These are phyloP conservation scores for Pichia sp. DNA, from an alignment of 1,139 yeast genomes.

Conservation along the genomic window DNA sequence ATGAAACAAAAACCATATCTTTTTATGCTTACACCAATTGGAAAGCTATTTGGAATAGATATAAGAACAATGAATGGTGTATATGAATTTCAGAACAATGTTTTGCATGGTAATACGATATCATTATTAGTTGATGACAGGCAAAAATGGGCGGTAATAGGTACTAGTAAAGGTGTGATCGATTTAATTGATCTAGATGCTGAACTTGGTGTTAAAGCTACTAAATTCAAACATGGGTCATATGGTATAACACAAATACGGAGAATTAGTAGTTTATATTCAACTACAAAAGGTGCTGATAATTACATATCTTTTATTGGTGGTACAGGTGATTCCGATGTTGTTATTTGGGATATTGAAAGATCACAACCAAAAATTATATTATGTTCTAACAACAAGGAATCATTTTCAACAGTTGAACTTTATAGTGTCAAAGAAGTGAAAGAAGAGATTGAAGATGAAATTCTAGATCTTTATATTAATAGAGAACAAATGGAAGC, in stretches of 20 bases:
- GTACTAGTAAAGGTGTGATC: conserved; percentile 68
- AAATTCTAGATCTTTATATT: conserved; percentile 25
- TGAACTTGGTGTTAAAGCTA: conserved; percentile 50
- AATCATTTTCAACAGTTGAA: conserved; percentile 31
- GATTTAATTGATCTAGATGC: conserved; percentile 82
- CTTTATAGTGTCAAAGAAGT: conserved; percentile 34
- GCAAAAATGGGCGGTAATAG: conserved; percentile 60
- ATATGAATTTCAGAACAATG: conserved; percentile 46
- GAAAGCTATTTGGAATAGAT: conserved; percentile 52
- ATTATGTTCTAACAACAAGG: conserved; percentile 33
- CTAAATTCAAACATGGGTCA: conserved; percentile 47
- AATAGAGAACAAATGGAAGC: conserved; percentile 18
- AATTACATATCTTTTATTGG: conserved; percentile 53
- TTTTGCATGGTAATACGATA: conserved; percentile 59
- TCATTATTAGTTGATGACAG: conserved; percentile 52
- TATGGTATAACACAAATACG: conserved; percentile 36
- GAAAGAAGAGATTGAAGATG: conserved; percentile 24
- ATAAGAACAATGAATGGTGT: conserved; percentile 49
- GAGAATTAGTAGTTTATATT: conserved; percentile 40
- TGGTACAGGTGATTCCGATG: conserved; percentile 55
- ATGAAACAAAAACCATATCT: conserved; percentile 33
- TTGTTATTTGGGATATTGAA: conserved; percentile 75
- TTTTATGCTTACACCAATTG: conserved; percentile 47
- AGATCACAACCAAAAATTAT: conserved; percentile 57
- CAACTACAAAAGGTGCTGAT: conserved; percentile 28